These are phyloP conservation scores for Posidonia oceanica DNA, from an alignment of 116 monocot species.

Conservation along the genomic window DNA sequence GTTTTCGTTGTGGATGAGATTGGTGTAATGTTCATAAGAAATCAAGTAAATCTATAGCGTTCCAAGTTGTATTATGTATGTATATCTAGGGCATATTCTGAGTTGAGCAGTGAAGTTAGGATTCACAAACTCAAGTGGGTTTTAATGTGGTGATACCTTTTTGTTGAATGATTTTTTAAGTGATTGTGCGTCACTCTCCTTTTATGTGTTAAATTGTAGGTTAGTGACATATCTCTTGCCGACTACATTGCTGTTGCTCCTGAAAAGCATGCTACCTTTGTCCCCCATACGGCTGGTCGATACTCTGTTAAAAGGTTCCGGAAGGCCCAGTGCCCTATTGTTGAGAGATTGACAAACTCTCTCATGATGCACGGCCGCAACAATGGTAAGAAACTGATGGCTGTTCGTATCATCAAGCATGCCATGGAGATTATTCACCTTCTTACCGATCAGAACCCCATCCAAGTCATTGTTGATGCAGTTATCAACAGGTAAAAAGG, in stretches of 20 bases:
- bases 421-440: conserved; percentile 78
- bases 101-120: too few species aligned
- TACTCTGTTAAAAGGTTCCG: conserved; percentile 54
- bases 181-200: too few species aligned
- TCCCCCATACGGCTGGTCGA: conserved; percentile 62
- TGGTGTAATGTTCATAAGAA: too few species aligned
- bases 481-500: conserved; percentile 53
- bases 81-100: too few species aligned
- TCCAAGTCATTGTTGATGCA: conserved; percentile 69
- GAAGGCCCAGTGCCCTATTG: conserved; percentile 65
- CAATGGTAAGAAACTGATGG: conserved; percentile 71
- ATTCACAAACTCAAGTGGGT: too few species aligned
- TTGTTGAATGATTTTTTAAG: too few species aligned
- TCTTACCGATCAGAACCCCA: conserved; percentile 58
- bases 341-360: conserved; percentile 79
- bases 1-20: too few species aligned
- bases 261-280: conserved; percentile 49
- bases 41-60: too few species aligned
- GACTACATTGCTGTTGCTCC: conserved; percentile 49
- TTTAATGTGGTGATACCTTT: too few species aligned
- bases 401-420: conserved; percentile 61
- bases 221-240: conserved; percentile 47
- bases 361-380: conserved; percentile 92
- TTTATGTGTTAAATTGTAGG: conserved; percentile 15
- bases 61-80: too few species aligned